Evolutionary conservation across 495 filamentous ascomycete genomes (phyloP).

Genomic region (Talaromyces trachyspermus): DNA sequence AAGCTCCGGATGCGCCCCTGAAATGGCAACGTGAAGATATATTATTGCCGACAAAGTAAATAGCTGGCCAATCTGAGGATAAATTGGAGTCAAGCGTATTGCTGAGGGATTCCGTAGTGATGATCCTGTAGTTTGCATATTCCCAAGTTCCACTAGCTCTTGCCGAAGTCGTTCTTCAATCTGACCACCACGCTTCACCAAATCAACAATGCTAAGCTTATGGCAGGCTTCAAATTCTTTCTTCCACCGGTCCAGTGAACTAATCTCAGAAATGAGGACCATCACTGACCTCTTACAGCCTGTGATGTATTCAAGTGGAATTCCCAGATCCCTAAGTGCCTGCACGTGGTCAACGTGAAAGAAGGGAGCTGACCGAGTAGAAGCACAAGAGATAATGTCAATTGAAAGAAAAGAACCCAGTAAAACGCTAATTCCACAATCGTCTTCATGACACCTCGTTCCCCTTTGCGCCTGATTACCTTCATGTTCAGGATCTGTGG

Average conservation of each 20-base stretch:
- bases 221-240: not conserved
- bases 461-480: too few relatives aligned
- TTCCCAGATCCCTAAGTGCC: not conserved
- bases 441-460: conserved; percentile 2
- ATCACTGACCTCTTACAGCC: not conserved
- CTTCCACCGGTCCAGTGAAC: conserved; percentile 3
- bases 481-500: too few relatives aligned
- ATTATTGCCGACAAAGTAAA: not conserved
- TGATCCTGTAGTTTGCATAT: not conserved
- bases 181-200: conserved; percentile 3
- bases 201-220: conserved; percentile 6
- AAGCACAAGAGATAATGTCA: conserved; percentile 5
- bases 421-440: conserved; percentile 1
- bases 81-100: not conserved
- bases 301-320: not conserved
- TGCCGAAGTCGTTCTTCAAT: conserved; percentile 1
- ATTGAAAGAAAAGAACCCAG: conserved; percentile 5
- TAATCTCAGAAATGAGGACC: conserved; percentile 1
- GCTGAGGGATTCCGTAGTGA: not conserved
- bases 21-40: not conserved
- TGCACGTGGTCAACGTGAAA: not conserved
- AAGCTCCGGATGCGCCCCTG: not conserved
- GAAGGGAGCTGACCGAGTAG: not conserved
- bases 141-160: not conserved
- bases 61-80: not conserved